Evolutionary conservation across 176 grass and related monocot species (phyloP).

Genomic region (Hordeum vulgare): MorexV3_pseudomolecules_assembly NC_058519.1:481954473-481954972

Average conservation of each 20-base stretch:
- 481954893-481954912: conserved; percentile 79
- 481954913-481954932: conserved; percentile 80
- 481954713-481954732: conserved; percentile 55
- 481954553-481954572: too few species aligned
- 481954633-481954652: neutral
- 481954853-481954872: conserved; percentile 46
- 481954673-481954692: conserved; percentile 69
- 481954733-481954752: conserved; percentile 58
- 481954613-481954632: neutral
- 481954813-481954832: conserved; percentile 48
- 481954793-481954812: conserved; percentile 4
- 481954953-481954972: conserved; percentile 67
- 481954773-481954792: conserved; percentile 36
- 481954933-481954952: conserved; percentile 72
- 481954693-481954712: conserved; percentile 66
- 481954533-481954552: too few species aligned
- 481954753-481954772: conserved; percentile 40
- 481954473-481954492: too few species aligned
- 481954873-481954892: conserved; percentile 78
- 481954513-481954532: too few species aligned
- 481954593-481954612: neutral
- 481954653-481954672: conserved; percentile 53
- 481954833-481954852: conserved; percentile 53
- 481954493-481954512: too few species aligned
- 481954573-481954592: too few species aligned